Evolutionary conservation across 768 basidiomycete genomes (phyloP), one percentile per base, ranked within the genome.

Genomic region (Paxillus rubicundulus): DNA sequence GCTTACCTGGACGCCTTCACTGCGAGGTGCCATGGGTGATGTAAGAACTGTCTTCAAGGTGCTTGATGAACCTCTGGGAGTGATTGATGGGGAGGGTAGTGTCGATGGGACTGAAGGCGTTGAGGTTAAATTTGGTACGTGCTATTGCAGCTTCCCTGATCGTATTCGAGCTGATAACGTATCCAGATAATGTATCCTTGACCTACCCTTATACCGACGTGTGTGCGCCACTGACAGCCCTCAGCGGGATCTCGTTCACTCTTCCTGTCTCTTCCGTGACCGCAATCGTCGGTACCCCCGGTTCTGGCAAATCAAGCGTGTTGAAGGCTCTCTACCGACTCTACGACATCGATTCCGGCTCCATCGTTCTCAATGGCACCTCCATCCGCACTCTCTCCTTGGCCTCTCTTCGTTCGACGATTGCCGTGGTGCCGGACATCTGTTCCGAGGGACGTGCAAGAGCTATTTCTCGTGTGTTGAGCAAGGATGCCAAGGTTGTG

Each of bases 401-500:
- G 64, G 72, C 77, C 30, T 88, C 86, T 49, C 70, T 97, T 18
- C 79, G 94, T 32, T 79, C 82, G 56, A 80, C 88, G 0, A 91
- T 98, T 54, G 92, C 93, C 16, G 89, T 93, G 21, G 90, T 98
- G 2, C 94, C 96, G 1, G 92, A 97, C 64, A 91, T 92, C 59
- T 78, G 20, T 33, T 18, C 58, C 7, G 66, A 62, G 33, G 47
- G 38, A 9, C 67, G 66, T n/a, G 21, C 50, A 5, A 57, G 53
- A 39, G 66, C 64, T 32, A 4, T 67, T 18, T 62, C 66, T 1
- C 66, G 55, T 47, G 66, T 60, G 18, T 47, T 60, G 20, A 46
- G n/a, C 18, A 68, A 66, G 42, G 58, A 53, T 50, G 55, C 64
- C 20, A 64, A 64, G 27, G 36, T 68, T 18, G 30, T 68, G 9